A percentile compares a stretch with the other conserved stretches of the same genome.
phyloP scores from a whole-genome alignment of 164 flowering plant genomes.

The Vitis labrusca region DNA sequence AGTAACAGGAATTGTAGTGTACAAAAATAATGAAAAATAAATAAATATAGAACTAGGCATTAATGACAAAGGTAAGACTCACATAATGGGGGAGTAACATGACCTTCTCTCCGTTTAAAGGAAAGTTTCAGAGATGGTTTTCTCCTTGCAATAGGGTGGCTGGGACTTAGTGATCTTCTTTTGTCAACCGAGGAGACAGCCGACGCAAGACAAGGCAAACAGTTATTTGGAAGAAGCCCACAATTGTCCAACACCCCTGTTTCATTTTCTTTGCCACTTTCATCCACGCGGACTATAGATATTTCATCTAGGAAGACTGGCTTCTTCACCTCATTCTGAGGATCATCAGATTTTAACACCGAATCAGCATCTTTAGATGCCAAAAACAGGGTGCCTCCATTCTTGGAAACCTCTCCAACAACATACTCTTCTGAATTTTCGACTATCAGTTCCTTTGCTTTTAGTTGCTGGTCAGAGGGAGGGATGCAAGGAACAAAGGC shows the following conservation, averaged over 20 bases:
- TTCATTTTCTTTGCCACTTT: constrained; percentile 7
- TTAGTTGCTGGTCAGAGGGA: constrained; percentile 2
- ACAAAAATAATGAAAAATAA: background rate
- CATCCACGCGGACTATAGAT: constrained; percentile 15
- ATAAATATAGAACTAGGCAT: background rate
- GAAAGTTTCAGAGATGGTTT: constrained; percentile 33
- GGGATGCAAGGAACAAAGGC: background rate
- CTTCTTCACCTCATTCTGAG: constrained; percentile 9
- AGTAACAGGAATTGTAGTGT: no score
- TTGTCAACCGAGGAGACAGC: constrained; percentile 29
- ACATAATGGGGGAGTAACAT: constrained; percentile 23
- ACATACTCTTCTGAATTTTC: background rate
- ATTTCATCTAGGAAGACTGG: constrained; percentile 19
- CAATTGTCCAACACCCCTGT: constrained; percentile 17
- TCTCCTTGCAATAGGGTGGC: constrained; percentile 33
- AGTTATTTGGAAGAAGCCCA: constrained; percentile 32
- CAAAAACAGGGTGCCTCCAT: background rate
- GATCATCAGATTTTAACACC: background rate
- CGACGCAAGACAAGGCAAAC: constrained; percentile 52
- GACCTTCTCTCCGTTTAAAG: constrained; percentile 47
- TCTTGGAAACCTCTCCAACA: background rate
- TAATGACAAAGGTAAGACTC: constrained; percentile 13
- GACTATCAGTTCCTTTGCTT: constrained; percentile 1
- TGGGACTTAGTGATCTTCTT: constrained; percentile 23
- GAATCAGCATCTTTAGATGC: background rate